Evolutionary conservation across 306 rosid species (phyloP).

Genomic region (Malus orientalis): DNA sequence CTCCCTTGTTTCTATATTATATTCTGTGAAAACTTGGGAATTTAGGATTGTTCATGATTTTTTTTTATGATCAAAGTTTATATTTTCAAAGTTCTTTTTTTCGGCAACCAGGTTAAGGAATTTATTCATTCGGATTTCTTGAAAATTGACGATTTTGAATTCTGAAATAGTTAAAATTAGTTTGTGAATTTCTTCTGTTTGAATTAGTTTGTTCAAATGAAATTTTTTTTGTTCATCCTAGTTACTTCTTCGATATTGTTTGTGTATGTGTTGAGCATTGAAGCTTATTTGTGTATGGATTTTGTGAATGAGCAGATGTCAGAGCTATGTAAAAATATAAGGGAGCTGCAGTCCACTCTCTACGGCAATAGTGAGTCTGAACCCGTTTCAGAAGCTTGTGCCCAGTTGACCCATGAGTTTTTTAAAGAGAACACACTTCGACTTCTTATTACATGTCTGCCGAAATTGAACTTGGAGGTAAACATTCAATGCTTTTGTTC

Average conservation of each 20-base stretch:
- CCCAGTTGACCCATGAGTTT: conserved; percentile 84
- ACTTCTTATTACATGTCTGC: conserved; percentile 65
- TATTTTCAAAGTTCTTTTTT: no score
- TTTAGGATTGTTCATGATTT: background rate
- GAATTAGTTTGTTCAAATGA: no score
- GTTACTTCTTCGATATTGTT: no score
- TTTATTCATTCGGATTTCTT: no score
- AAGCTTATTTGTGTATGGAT: conserved; percentile 19
- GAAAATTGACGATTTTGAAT: no score
- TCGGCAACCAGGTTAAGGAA: no score
- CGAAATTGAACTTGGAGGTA: conserved; percentile 95
- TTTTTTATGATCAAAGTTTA: no score
- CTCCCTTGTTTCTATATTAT: background rate
- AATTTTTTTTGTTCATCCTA: no score
- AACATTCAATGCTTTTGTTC: background rate
- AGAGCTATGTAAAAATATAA: conserved; percentile 60
- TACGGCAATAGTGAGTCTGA: conserved; percentile 95
- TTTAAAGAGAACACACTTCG: conserved; percentile 73
- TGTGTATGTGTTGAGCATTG: no score
- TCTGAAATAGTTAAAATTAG: no score
- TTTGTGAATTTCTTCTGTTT: no score
- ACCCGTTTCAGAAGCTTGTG: conserved; percentile 91
- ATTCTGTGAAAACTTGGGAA: background rate
- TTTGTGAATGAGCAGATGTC: conserved; percentile 42
- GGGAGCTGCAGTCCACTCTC: conserved; percentile 84